A percentile compares a stretch with the other conserved stretches of the same genome.
These are phyloP conservation scores for Trapa bicornis DNA, from an alignment of 345 rosid genomes.

Conservation along the genomic window DNA sequence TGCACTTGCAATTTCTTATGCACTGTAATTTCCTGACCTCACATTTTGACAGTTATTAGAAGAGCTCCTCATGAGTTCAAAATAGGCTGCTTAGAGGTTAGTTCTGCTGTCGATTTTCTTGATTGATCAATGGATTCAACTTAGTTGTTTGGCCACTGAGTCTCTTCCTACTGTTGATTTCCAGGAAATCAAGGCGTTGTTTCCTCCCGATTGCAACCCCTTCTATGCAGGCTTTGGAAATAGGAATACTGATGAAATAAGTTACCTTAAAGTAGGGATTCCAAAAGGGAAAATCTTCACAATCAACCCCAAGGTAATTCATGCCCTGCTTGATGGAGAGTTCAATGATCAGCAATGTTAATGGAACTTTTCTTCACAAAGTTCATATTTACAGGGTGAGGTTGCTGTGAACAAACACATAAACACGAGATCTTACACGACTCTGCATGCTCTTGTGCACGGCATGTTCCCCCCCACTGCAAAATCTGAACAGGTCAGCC, in stretches of 20 bases:
- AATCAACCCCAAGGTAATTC: conserved; percentile 66
- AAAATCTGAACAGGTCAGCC: conserved; percentile 56
- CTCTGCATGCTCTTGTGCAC: conserved; percentile 75
- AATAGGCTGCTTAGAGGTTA: conserved; percentile 93
- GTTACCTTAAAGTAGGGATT: conserved; percentile 95
- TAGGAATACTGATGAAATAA: conserved; percentile 90
- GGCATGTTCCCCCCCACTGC: conserved; percentile 68
- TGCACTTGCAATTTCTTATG: background rate
- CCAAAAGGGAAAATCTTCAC: conserved; percentile 89
- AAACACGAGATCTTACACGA: conserved; percentile 68
- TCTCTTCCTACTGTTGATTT: conserved; percentile 5
- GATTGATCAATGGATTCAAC: background rate
- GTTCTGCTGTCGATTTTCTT: conserved; percentile 2
- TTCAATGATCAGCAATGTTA: background rate
- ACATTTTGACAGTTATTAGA: conserved; percentile 53
- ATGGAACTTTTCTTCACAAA: conserved; percentile 6
- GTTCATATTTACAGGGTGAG: conserved; percentile 57
- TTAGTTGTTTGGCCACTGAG: background rate
- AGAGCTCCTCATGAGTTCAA: conserved; percentile 99
- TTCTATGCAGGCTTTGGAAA: conserved; percentile 99
- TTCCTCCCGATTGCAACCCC: conserved; percentile 81
- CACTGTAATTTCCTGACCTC: background rate
- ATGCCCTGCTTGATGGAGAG: background rate
- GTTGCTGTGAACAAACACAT: conserved; percentile 72
- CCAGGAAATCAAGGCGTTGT: conserved; percentile 79